A percentile compares a stretch with the other conserved stretches of the same genome.
phyloP scores from a whole-genome alignment of 2,329 filamentous ascomycete species.

The Sporothrix brunneoviolacea region DNA sequence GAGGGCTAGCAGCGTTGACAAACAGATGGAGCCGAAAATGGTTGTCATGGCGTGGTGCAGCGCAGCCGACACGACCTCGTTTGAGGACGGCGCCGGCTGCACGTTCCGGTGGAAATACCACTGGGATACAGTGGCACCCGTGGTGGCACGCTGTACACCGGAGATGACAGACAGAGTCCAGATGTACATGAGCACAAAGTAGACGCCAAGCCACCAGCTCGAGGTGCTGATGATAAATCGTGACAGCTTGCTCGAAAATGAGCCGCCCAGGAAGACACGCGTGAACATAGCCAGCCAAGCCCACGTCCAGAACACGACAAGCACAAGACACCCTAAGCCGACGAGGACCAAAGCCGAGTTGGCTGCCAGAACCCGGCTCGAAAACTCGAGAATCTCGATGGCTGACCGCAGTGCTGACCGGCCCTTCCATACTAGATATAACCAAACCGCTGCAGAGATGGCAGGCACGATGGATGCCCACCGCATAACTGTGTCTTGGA shows the following conservation, averaged over 20 bases:
- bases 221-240: constrained; percentile 76
- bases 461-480: constrained; percentile 76
- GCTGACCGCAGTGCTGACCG: constrained; percentile 76
- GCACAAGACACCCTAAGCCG: constrained; percentile 69
- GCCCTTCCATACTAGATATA: constrained; percentile 74
- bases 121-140: constrained; percentile 90
- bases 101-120: constrained; percentile 98
- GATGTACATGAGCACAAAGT: constrained; percentile 88
- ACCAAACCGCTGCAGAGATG: constrained; percentile 67
- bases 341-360: constrained; percentile 77
- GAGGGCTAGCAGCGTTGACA: constrained; percentile 76
- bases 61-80: constrained; percentile 76
- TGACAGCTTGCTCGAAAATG: constrained; percentile 57
- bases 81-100: constrained; percentile 67
- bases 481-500: constrained; percentile 88
- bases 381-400: constrained; percentile 85
- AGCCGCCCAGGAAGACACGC: constrained; percentile 86
- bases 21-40: constrained; percentile 85
- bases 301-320: constrained; percentile 89
- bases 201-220: constrained; percentile 92
- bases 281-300: constrained; percentile 96
- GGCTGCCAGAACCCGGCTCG: constrained; percentile 76
- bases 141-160: constrained; percentile 83
- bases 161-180: constrained; percentile 88
- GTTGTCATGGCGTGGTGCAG: constrained; percentile 75